These are phyloP conservation scores for Cordyceps sp. DNA, from an alignment of 2,329 filamentous ascomycete genomes.

Conservation along the genomic window DNA sequence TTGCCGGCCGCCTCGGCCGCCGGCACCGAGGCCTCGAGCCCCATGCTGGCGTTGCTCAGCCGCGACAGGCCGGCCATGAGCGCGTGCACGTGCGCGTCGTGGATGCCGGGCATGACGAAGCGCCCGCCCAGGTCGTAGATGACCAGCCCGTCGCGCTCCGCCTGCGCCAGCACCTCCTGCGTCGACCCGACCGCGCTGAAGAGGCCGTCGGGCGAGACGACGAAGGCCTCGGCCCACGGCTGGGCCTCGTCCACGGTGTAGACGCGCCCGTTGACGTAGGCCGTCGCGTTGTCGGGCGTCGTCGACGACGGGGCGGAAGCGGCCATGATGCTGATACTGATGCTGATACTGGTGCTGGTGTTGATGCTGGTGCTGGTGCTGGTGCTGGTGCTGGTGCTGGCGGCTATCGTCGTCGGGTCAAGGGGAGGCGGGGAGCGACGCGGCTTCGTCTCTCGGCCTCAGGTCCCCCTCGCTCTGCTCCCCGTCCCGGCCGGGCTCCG, in stretches of 20 bases:
- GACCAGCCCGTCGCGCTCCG: neutral
- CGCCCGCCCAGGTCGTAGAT: neutral
- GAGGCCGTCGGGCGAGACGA: neutral
- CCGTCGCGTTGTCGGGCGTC: slow-evolving; percentile 1
- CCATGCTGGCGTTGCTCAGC: neutral
- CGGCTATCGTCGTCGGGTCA: too few species aligned
- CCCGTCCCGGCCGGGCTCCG: too few species aligned
- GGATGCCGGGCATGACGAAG: slow-evolving; percentile 1
- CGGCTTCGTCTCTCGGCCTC: too few species aligned
- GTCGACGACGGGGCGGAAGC: too few species aligned
- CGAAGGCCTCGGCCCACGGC: slow-evolving; percentile 1
- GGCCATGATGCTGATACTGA: too few species aligned
- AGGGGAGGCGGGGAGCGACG: too few species aligned
- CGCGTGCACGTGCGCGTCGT: slow-evolving; percentile 1
- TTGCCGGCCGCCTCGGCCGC: neutral
- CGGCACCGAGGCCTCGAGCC: neutral
- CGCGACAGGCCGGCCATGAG: neutral
- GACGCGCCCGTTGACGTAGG: slow-evolving; percentile 1
- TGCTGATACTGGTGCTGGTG: too few species aligned
- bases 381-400: too few species aligned
- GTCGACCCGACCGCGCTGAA: neutral
- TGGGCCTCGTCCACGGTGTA: neutral
- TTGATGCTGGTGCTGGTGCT: too few species aligned
- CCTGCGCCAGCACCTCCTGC: neutral
- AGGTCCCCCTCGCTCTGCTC: too few species aligned